Conservation (phyloP, 176 grass and related monocot species). For the Carex littledalei region DNA sequence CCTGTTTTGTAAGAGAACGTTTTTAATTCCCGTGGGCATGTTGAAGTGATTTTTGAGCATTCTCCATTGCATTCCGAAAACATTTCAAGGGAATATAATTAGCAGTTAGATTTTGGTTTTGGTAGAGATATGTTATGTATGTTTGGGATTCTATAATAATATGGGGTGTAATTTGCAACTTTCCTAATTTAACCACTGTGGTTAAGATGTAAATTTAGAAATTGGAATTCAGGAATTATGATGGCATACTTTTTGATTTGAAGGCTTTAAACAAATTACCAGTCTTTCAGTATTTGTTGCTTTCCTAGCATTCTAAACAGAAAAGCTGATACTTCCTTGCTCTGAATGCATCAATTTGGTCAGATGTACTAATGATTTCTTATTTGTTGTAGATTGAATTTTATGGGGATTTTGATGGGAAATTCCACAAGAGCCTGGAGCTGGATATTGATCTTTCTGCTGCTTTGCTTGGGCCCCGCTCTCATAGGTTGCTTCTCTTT, state of each 20-base stretch:
- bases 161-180: not conserved
- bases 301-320: not conserved
- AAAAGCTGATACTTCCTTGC: not conserved
- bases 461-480: constrained; percentile 82
- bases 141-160: not conserved
- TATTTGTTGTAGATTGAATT: constrained; percentile 69
- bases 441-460: constrained; percentile 86
- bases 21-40: not conserved
- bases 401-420: constrained; percentile 93
- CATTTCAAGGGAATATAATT: not conserved
- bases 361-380: not conserved
- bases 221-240: not conserved
- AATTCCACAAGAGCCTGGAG: constrained; percentile 94
- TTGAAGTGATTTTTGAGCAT: not conserved
- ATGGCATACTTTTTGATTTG: not conserved
- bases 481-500: constrained; percentile 54
- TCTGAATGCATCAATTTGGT: not conserved
- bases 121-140: not conserved
- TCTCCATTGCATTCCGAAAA: not conserved
- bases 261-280: not conserved
- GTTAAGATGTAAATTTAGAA: not conserved
- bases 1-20: not conserved
- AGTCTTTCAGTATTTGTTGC: not conserved
- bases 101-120: not conserved
- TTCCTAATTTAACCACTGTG: not conserved